Evolutionary conservation across 306 rosid genomes (phyloP).

Genomic region (Notholithocarpus densiflorus): DNA sequence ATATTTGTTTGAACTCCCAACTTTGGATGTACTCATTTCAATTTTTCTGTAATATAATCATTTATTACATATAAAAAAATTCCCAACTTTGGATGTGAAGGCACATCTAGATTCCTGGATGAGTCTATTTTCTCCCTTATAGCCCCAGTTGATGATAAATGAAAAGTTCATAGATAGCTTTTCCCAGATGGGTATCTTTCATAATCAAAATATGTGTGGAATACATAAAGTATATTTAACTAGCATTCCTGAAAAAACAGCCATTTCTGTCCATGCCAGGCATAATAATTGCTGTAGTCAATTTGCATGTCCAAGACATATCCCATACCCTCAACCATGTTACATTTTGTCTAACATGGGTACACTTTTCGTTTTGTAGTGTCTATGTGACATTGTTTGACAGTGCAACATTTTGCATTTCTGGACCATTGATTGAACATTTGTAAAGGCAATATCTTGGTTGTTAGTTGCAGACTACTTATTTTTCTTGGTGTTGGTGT

Average conservation of each 20-base stretch:
- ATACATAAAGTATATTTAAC: not conserved
- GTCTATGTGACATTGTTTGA: not conserved
- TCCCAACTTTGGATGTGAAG: too few relatives aligned
- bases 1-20: too few relatives aligned
- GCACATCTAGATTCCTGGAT: not conserved
- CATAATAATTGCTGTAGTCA: not conserved
- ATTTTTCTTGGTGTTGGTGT: not conserved
- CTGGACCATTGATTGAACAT: not conserved
- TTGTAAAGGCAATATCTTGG: too few relatives aligned
- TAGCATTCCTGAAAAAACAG: not conserved
- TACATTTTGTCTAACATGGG: not conserved
- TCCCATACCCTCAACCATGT: not conserved
- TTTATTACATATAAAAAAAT: too few relatives aligned
- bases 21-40: too few relatives aligned
- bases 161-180: not conserved
- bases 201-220: not conserved
- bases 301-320: not conserved
- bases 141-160: not conserved
- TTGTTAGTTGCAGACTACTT: not conserved
- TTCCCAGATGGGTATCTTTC: not conserved
- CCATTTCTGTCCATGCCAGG: not conserved
- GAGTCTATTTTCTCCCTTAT: not conserved
- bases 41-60: too few relatives aligned
- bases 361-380: not conserved
- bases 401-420: not conserved